Evolutionary conservation across 352 stramenopile genomes (phyloP).

Genomic region (Globisporangium emineosum): DNA sequence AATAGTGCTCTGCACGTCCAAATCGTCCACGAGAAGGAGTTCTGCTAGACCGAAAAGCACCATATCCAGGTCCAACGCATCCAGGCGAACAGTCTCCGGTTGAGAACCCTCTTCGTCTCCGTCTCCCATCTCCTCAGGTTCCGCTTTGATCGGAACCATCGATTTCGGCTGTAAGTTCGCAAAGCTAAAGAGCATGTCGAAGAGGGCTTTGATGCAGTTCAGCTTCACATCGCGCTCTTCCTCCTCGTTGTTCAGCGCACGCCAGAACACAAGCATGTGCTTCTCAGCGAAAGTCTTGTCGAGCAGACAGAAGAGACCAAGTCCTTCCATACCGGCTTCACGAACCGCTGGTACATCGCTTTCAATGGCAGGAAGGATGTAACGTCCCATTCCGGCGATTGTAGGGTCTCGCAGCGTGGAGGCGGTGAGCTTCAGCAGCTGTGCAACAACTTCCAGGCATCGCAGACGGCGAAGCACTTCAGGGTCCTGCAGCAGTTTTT

Average conservation of each 20-base stretch:
- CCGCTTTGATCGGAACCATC: slow-evolving; percentile 33
- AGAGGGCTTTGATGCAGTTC: slow-evolving; percentile 68
- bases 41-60: slow-evolving; percentile 60
- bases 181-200: slow-evolving; percentile 70
- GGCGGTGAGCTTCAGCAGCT: slow-evolving; percentile 70
- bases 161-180: slow-evolving; percentile 51
- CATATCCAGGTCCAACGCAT: slow-evolving; percentile 53
- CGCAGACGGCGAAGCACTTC: slow-evolving; percentile 65
- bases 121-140: slow-evolving; percentile 23
- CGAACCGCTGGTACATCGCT: slow-evolving; percentile 69
- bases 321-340: slow-evolving; percentile 69
- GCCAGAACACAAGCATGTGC: slow-evolving; percentile 78
- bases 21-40: slow-evolving; percentile 48
- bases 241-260: slow-evolving; percentile 69
- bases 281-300: slow-evolving; percentile 65
- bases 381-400: slow-evolving; percentile 61
- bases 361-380: slow-evolving; percentile 77
- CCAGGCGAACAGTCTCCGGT: slow-evolving; percentile 1
- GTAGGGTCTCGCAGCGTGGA: slow-evolving; percentile 65
- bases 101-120: slow-evolving; percentile 9
- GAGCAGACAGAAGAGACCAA: slow-evolving; percentile 68
- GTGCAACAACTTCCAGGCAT: slow-evolving; percentile 69
- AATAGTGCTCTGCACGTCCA: slow-evolving; percentile 71
- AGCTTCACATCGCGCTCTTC: slow-evolving; percentile 78
- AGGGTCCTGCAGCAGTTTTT: slow-evolving; percentile 68